Percentiles rank a stretch among this genome's conserved stretches.
phyloP scores from a whole-genome alignment of 148 eudicot species.

The Nepenthes mirabilis region DNA sequence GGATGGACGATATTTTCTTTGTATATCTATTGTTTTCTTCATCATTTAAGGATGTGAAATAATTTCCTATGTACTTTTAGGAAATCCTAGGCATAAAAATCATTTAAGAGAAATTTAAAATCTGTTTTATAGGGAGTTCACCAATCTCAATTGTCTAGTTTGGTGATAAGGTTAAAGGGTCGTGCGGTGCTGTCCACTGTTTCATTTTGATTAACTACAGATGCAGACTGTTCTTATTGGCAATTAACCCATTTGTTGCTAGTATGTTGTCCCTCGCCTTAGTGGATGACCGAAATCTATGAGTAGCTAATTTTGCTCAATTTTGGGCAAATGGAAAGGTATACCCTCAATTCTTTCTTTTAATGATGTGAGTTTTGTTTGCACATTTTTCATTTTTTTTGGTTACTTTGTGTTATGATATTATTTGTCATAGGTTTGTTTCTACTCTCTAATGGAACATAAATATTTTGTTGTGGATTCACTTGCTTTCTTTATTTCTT shows the following conservation, averaged over 20 bases:
- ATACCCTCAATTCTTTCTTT: conserved; percentile 54
- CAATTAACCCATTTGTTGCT: conserved; percentile 96
- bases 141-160: conserved; percentile 25
- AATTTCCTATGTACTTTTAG: neutral
- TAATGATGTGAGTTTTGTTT: conserved; percentile 25
- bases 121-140: conserved; percentile 9
- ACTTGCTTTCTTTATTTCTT: conserved; percentile 1
- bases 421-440: too few relatives aligned
- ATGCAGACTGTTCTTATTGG: conserved; percentile 97
- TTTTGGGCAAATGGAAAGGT: conserved; percentile 99
- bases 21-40: conserved; percentile 4
- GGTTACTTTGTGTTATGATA: neutral
- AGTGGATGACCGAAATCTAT: conserved; percentile 99
- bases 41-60: neutral
- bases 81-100: conserved; percentile 10
- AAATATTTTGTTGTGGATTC: neutral
- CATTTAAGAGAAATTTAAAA: conserved; percentile 6
- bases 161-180: conserved; percentile 53
- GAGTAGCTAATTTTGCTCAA: conserved; percentile 99
- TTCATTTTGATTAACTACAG: conserved; percentile 74
- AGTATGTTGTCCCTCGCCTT: conserved; percentile 95
- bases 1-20: conserved; percentile 5
- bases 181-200: conserved; percentile 79
- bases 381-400: neutral
- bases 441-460: neutral